phyloP scores from a whole-genome alignment of 108 stramenopile genomes.

The Skeletonema marinoi region DNA sequence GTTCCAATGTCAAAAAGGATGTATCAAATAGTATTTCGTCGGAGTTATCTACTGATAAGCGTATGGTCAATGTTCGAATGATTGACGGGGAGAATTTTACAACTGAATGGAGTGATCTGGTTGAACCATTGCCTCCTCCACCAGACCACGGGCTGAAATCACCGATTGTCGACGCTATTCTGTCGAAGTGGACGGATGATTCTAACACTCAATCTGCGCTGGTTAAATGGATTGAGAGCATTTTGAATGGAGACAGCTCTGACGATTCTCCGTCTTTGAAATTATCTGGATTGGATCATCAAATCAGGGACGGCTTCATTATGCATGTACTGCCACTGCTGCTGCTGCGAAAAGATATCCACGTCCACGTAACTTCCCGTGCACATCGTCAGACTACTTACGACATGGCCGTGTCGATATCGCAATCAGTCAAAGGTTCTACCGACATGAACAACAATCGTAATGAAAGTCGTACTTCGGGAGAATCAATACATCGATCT shows the following conservation, averaged over 20 bases:
- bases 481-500: neutral
- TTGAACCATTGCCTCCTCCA: slow-evolving; percentile 73
- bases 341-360: slow-evolving; percentile 75
- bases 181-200: slow-evolving; percentile 76
- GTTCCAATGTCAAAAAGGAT: slow-evolving; percentile 11
- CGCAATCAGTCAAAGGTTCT: slow-evolving; percentile 8
- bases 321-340: slow-evolving; percentile 85
- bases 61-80: slow-evolving; percentile 78
- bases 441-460: neutral
- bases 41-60: slow-evolving; percentile 38
- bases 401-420: slow-evolving; percentile 77
- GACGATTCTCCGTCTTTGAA: slow-evolving; percentile 65
- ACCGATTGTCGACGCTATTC: slow-evolving; percentile 75
- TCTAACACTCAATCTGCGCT: slow-evolving; percentile 62
- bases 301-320: slow-evolving; percentile 79
- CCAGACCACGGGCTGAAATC: slow-evolving; percentile 82
- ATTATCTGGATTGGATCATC: slow-evolving; percentile 77
- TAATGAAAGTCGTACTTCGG: neutral
- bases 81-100: slow-evolving; percentile 82
- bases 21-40: slow-evolving; percentile 27
- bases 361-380: slow-evolving; percentile 73
- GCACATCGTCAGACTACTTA: slow-evolving; percentile 75
- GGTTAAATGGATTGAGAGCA: slow-evolving; percentile 72
- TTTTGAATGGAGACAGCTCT: slow-evolving; percentile 61
- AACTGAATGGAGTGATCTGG: slow-evolving; percentile 78